Evolutionary conservation across 768 basidiomycete genomes (phyloP).

Genomic region (Suillus plorans): DNA sequence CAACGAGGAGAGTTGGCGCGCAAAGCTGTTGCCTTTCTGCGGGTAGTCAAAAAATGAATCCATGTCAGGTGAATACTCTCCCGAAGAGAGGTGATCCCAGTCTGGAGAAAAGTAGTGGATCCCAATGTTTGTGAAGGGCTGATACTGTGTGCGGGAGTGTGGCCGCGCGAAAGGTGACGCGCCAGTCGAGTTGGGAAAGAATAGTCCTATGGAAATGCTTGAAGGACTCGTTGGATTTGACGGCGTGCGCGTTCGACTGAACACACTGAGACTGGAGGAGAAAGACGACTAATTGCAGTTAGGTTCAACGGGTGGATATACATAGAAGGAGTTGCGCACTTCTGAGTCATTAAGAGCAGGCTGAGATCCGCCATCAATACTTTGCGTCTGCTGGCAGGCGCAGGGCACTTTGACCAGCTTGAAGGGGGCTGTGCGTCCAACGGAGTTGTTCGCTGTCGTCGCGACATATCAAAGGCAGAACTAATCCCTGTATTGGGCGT

Average conservation of each 20-base stretch:
- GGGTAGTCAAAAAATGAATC: slow-evolving; percentile 39
- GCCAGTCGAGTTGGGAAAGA: slow-evolving; percentile 46
- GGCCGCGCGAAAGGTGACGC: slow-evolving; percentile 56
- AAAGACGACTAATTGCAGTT: slow-evolving; percentile 28
- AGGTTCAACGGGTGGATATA: slow-evolving; percentile 2
- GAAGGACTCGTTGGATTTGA: slow-evolving; percentile 61
- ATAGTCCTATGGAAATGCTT: slow-evolving; percentile 17
- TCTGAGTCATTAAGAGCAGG: slow-evolving; percentile 67
- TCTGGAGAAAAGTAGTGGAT: slow-evolving; percentile 44
- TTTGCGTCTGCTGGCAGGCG: slow-evolving; percentile 68
- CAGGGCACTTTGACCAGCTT: slow-evolving; percentile 71
- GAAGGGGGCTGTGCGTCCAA: slow-evolving; percentile 61
- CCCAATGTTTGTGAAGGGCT: slow-evolving; percentile 41
- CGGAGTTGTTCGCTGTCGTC: slow-evolving; percentile 70
- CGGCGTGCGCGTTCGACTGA: slow-evolving; percentile 58
- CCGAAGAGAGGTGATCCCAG: slow-evolving; percentile 33
- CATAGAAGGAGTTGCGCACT: slow-evolving; percentile 38
- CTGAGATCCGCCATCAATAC: slow-evolving; percentile 62
- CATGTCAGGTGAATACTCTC: slow-evolving; percentile 36
- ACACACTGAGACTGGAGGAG: slow-evolving; percentile 42
- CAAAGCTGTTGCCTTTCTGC: slow-evolving; percentile 38
- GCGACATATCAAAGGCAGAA: slow-evolving; percentile 69
- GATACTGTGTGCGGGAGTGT: slow-evolving; percentile 61
- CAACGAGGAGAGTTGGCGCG: slow-evolving; percentile 49
- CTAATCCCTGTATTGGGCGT: slow-evolving; percentile 39